A percentile compares a stretch with the other conserved stretches of the same genome.
Conservation (phyloP, 352 stramenopile genomes). For the Globisporangium cederbergense region DNA sequence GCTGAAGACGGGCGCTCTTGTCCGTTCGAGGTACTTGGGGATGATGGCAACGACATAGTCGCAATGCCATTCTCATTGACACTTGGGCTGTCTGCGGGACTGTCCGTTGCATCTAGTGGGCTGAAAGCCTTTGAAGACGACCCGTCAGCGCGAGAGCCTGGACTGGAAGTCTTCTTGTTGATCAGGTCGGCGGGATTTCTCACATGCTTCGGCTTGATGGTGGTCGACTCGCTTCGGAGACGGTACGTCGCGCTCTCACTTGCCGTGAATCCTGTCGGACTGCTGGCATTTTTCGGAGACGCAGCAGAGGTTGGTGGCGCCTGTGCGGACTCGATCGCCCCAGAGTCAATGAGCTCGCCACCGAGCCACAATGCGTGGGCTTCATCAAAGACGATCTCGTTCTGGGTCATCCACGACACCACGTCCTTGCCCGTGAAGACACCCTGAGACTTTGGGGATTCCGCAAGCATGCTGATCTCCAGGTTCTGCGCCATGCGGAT, state of each 20-base stretch:
- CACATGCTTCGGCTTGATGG: slow-evolving; percentile 19
- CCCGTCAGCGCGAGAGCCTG: not conserved
- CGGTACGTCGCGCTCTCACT: slow-evolving; percentile 26
- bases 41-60: slow-evolving; percentile 6
- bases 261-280: slow-evolving; percentile 20
- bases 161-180: slow-evolving; percentile 2
- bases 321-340: slow-evolving; percentile 33
- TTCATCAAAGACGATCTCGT: slow-evolving; percentile 72
- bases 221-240: slow-evolving; percentile 36
- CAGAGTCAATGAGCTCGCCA: slow-evolving; percentile 62
- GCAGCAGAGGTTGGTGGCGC: slow-evolving; percentile 1
- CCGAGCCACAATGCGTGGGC: slow-evolving; percentile 71
- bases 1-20: slow-evolving; percentile 16
- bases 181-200: slow-evolving; percentile 1
- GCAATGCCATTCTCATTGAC: not conserved
- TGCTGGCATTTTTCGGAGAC: slow-evolving; percentile 21
- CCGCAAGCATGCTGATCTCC: slow-evolving; percentile 49
- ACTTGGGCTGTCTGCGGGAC: not conserved
- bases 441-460: slow-evolving; percentile 32
- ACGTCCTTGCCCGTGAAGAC: slow-evolving; percentile 64
- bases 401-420: slow-evolving; percentile 73
- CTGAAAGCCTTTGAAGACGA: not conserved
- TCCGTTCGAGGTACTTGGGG: slow-evolving; percentile 10
- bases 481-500: slow-evolving; percentile 77
- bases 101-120: not conserved